A percentile compares a stretch with the other conserved stretches of the same genome.
These are phyloP conservation scores for Tardiomyces digboiensis DNA, from an alignment of 1,139 yeast species.

Conservation along the genomic window DNA sequence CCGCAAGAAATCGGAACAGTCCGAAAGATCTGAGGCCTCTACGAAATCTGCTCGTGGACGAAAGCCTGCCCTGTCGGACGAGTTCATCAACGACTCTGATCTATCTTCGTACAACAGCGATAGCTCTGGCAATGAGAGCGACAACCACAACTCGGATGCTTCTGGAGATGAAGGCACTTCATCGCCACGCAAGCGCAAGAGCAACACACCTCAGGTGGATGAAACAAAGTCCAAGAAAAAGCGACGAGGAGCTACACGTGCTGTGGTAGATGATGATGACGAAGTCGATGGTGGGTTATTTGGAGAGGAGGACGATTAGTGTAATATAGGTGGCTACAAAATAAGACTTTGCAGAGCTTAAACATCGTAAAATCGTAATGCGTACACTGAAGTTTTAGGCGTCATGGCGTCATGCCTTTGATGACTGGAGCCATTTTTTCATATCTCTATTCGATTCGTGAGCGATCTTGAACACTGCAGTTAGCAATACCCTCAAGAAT, in stretches of 20 bases:
- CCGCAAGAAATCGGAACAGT: constrained; percentile 21
- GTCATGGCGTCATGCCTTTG: no score
- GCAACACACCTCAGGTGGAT: constrained; percentile 10
- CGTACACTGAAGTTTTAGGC: no score
- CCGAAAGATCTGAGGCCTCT: constrained; percentile 6
- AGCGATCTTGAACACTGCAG: constrained; percentile 40
- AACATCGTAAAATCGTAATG: no score
- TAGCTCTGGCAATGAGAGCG: constrained; percentile 2
- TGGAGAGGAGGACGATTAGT: constrained; percentile 24
- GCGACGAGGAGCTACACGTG: constrained; percentile 15
- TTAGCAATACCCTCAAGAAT: neutral
- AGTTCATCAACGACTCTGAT: constrained; percentile 6
- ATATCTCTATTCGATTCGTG: constrained; percentile 54
- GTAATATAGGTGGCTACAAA: no score
- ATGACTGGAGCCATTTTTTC: constrained; percentile 42
- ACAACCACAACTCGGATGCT: constrained; percentile 8
- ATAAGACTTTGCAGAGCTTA: no score
- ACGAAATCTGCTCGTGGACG: neutral
- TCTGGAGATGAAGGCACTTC: constrained; percentile 12
- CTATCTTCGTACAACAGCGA: neutral
- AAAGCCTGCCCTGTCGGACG: constrained; percentile 4
- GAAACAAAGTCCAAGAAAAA: constrained; percentile 8
- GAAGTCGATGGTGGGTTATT: constrained; percentile 17
- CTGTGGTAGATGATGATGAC: constrained; percentile 24
- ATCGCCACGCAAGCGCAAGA: neutral